phyloP scores from a whole-genome alignment of 805 yeast species.

The Lachancea sp. region DNA sequence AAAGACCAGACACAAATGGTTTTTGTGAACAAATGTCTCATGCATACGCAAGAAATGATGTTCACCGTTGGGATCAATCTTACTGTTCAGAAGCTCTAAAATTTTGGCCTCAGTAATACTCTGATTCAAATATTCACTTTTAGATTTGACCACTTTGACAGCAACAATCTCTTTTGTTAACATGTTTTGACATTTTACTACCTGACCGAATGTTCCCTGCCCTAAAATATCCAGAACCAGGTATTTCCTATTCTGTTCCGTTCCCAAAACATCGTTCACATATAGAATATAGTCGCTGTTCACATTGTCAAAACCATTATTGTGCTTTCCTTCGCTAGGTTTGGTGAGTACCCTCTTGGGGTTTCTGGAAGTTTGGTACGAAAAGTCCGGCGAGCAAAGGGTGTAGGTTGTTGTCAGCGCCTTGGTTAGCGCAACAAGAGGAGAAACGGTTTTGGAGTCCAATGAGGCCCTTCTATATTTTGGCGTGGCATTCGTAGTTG shows the following conservation, averaged over 20 bases:
- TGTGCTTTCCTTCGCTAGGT: conserved; percentile 75
- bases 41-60: conserved; percentile 71
- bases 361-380: conserved; percentile 75
- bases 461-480: conserved; percentile 66
- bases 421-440: conserved; percentile 71
- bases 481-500: conserved; percentile 54
- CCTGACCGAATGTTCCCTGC: conserved; percentile 98
- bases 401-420: conserved; percentile 74
- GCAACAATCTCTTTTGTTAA: conserved; percentile 83
- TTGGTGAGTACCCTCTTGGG: conserved; percentile 91
- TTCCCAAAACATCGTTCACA: conserved; percentile 89
- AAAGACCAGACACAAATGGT: conserved; percentile 88
- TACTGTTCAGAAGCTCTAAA: conserved; percentile 70
- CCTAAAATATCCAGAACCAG: conserved; percentile 87
- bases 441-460: conserved; percentile 62
- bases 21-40: conserved; percentile 87
- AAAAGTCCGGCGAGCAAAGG: conserved; percentile 78
- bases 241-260: conserved; percentile 62
- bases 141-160: conserved; percentile 87
- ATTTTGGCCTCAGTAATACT: conserved; percentile 85
- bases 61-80: conserved; percentile 60
- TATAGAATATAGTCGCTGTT: conserved; percentile 87
- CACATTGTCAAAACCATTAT: conserved; percentile 82
- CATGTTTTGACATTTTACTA: conserved; percentile 76
- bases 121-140: conserved; percentile 86